Percentiles rank a stretch among this genome's conserved stretches.
These are phyloP conservation scores for Lactarius evosmus DNA, from an alignment of 768 basidiomycete genomes.

Conservation along the genomic window DNA sequence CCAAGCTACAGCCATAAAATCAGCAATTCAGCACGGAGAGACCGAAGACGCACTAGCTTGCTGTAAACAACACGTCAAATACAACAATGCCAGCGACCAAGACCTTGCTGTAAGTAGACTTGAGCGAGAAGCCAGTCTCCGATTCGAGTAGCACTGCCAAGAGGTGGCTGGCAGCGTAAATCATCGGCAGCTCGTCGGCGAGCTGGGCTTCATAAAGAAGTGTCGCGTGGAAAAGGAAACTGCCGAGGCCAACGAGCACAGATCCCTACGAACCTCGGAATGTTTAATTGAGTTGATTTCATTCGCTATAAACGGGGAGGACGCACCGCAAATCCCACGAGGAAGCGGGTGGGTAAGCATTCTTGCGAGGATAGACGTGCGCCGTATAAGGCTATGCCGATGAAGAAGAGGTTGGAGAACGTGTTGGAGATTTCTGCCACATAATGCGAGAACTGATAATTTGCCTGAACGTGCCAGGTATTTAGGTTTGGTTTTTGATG, in stretches of 20 bases:
- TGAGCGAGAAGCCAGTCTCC: slow-evolving; percentile 46
- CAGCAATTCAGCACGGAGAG: neutral
- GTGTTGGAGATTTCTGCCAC: slow-evolving; percentile 74
- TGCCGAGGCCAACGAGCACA: slow-evolving; percentile 69
- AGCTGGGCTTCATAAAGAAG: slow-evolving; percentile 73
- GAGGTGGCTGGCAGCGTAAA: slow-evolving; percentile 63
- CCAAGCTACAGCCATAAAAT: slow-evolving; percentile 42
- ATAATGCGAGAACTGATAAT: slow-evolving; percentile 75
- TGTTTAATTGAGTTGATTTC: neutral
- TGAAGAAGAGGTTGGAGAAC: slow-evolving; percentile 60
- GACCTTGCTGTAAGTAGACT: slow-evolving; percentile 38
- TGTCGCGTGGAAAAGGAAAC: slow-evolving; percentile 76
- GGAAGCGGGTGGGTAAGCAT: slow-evolving; percentile 39
- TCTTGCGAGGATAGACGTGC: slow-evolving; percentile 32
- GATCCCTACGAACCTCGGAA: slow-evolving; percentile 46
- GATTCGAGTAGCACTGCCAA: slow-evolving; percentile 60
- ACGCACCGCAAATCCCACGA: slow-evolving; percentile 36
- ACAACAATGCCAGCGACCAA: slow-evolving; percentile 39
- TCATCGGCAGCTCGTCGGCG: slow-evolving; percentile 82
- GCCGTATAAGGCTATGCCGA: slow-evolving; percentile 53
- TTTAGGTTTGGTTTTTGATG: neutral
- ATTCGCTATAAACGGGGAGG: neutral
- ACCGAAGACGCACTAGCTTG: slow-evolving; percentile 60
- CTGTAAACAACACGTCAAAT: slow-evolving; percentile 62
- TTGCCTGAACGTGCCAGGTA: slow-evolving; percentile 44